phyloP scores from a whole-genome alignment of 495 filamentous ascomycete species.

The Filosporella fistucella region DNA sequence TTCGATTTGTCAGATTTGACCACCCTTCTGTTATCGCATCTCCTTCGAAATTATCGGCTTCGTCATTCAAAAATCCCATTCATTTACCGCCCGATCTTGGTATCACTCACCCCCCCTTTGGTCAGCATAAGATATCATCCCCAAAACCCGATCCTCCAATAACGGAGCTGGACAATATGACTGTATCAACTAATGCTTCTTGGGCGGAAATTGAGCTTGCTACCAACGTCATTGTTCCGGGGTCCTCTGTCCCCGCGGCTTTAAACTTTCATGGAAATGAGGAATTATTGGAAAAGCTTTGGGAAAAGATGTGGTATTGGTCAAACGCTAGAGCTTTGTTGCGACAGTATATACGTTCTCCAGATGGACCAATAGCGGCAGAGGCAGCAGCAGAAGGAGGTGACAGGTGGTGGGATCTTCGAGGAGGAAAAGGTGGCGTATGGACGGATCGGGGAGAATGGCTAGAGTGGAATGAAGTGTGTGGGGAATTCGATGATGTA shows the following conservation, averaged over 20 bases:
- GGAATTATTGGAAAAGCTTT: constrained; percentile 39
- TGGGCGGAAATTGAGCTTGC: constrained; percentile 48
- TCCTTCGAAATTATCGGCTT: constrained; percentile 22
- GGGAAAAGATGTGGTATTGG: constrained; percentile 55
- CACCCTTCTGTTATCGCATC: constrained; percentile 4
- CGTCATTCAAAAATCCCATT: constrained; percentile 19
- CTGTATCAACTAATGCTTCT: constrained; percentile 28
- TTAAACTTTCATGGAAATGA: constrained; percentile 46
- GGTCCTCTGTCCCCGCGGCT: constrained; percentile 42
- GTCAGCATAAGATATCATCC: constrained; percentile 20
- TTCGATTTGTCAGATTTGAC: constrained; percentile 5
- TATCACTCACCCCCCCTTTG: constrained; percentile 1
- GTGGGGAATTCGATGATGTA: constrained; percentile 41
- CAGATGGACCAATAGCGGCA: constrained; percentile 35
- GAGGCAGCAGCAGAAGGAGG: constrained; percentile 42
- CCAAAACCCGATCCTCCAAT: constrained; percentile 21
- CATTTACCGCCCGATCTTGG: constrained; percentile 12
- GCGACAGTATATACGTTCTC: constrained; percentile 41
- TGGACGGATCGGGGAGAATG: constrained; percentile 54
- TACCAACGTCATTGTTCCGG: constrained; percentile 43
- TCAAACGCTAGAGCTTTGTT: constrained; percentile 47
- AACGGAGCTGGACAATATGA: constrained; percentile 38
- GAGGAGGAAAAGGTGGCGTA: constrained; percentile 53
- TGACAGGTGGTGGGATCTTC: constrained; percentile 47
- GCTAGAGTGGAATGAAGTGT: constrained; percentile 51